Conservation (phyloP, 805 yeast species). For the Saturnispora serradocipensis region DNA sequence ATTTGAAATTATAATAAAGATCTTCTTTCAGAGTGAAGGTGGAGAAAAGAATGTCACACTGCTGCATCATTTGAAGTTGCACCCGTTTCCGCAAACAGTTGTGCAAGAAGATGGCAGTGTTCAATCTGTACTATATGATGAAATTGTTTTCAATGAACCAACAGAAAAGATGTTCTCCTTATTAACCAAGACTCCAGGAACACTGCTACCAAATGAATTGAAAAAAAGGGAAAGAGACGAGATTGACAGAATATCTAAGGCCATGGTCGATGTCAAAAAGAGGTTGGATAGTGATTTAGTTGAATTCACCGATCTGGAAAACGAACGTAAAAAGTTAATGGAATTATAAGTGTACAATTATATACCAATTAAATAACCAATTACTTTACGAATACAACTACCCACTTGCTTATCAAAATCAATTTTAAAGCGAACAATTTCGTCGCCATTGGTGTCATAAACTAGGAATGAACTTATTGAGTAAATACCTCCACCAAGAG, state of each 20-base stretch:
- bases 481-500: slow-evolving; percentile 30
- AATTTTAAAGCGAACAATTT: slow-evolving; percentile 17
- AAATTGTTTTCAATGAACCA: slow-evolving; percentile 90
- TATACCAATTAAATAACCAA: background rate
- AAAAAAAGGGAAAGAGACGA: slow-evolving; percentile 58
- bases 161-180: slow-evolving; percentile 80
- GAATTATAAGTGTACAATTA: slow-evolving; percentile 7
- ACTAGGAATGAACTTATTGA: slow-evolving; percentile 25
- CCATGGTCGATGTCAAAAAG: slow-evolving; percentile 22
- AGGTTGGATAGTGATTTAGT: slow-evolving; percentile 18
- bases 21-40: slow-evolving; percentile 79
- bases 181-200: slow-evolving; percentile 58
- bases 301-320: slow-evolving; percentile 24
- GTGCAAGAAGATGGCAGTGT: slow-evolving; percentile 36
- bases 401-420: slow-evolving; percentile 21
- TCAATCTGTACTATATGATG: slow-evolving; percentile 68
- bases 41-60: slow-evolving; percentile 80
- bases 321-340: slow-evolving; percentile 23
- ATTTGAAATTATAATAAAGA: slow-evolving; percentile 82
- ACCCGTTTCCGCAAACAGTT: slow-evolving; percentile 48
- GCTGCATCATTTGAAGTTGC: slow-evolving; percentile 84
- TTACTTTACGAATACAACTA: slow-evolving; percentile 11
- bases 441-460: slow-evolving; percentile 19
- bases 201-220: slow-evolving; percentile 32
- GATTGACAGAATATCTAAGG: slow-evolving; percentile 41